Percentiles rank a stretch among this genome's conserved stretches.
These are phyloP conservation scores for Achaetomium macrosporum DNA, from an alignment of 2,329 filamentous ascomycete genomes.

Conservation along the genomic window DNA sequence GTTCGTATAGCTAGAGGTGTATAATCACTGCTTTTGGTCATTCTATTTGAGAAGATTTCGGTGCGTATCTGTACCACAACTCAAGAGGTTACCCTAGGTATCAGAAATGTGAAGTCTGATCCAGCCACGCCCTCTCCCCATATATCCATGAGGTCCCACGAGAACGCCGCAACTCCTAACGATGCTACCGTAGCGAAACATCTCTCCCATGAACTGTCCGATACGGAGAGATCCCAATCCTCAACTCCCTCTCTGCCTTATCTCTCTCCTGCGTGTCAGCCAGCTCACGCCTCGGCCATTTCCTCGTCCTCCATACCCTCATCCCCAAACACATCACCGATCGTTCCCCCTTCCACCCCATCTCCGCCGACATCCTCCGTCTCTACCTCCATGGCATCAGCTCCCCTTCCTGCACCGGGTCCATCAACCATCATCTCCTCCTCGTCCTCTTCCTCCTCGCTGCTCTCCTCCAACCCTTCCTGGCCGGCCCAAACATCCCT, in stretches of 20 bases:
- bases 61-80: no score
- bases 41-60: no score
- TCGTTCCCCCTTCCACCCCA: constrained; percentile 47
- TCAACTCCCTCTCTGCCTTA: no score
- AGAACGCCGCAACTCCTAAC: no score
- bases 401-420: constrained; percentile 38
- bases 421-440: constrained; percentile 42
- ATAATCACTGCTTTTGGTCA: background rate
- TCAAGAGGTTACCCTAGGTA: no score
- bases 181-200: no score
- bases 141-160: no score
- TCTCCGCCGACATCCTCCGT: constrained; percentile 51
- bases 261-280: no score
- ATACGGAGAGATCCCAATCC: no score
- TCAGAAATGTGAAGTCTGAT: no score
- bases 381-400: constrained; percentile 45
- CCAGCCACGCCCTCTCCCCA: no score
- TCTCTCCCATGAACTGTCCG: no score
- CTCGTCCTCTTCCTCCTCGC: constrained; percentile 38
- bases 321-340: constrained; percentile 42
- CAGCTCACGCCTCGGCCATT: constrained; percentile 30
- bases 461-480: constrained; percentile 35
- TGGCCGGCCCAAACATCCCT: constrained; percentile 50
- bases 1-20: background rate
- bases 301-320: constrained; percentile 31